Base-by-base conservation (phyloP, 139 green algal genomes). In the Raphidocelis subcapitata region DNA sequence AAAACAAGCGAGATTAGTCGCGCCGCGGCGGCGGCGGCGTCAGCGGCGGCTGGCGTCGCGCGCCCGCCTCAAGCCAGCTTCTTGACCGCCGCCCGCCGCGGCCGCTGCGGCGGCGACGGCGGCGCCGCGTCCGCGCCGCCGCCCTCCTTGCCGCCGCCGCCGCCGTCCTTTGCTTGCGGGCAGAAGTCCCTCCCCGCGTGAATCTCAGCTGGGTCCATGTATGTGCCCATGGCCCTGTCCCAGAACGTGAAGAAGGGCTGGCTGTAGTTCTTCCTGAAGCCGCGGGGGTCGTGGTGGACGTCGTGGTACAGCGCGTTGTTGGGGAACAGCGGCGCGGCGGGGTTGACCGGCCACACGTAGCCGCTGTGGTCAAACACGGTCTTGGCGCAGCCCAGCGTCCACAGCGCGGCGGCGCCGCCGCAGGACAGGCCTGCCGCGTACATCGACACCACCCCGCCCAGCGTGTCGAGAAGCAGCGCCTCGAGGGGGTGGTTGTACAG, bases 401-500 rank as follows among this genome's bases (percentile, higher is more conserved):
- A 89, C 21, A 92, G 82, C 35, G 23, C 76, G 1, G 67, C 65
- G 14, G 73, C 74, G 12, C 69, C 70, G 31, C 62, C 61, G 74
- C 86, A 92, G 65, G 56, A 72, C 60, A 86, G 73, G 61, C 82
- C 83, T 0, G 77, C 72, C 0, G 36, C 79, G 60, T 85, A 85
- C 37, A 83, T 73, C 4, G 76, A 76, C 32, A 90, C 61, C 4
- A 82, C 81, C n/a, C 81, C 87, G 15, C 87, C 87, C 2, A 89
- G 29, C 8, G 83, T 87, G 69, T 92, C 87, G n/a, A 92, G 70
- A 12, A 92, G 36, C 26, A 92, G 32, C 1, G 79, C 86, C 64
- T 92, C 87, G 8, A 92, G 24, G 0, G 87, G 83, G 60, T 89
- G 85, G 78, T 92, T 92, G 81, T 90, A 92, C 23, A 92, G 79